phyloP scores from a whole-genome alignment of 1,284 basidiomycete genomes.

The Austroboletus olivaceoglutinosus region DNA sequence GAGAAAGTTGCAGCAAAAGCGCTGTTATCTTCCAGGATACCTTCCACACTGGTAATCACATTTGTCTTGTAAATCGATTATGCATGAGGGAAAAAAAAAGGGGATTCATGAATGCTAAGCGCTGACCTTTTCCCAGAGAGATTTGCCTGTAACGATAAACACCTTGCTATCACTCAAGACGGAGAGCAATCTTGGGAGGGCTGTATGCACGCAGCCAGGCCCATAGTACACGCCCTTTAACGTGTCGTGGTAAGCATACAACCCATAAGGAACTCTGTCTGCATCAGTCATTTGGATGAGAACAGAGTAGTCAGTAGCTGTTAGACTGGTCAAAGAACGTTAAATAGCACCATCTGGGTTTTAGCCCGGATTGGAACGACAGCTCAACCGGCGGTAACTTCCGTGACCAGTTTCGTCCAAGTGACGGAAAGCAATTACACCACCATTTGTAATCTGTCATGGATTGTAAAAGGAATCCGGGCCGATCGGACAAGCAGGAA shows the following conservation, averaged over 20 bases:
- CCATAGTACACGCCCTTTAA: slow-evolving; percentile 68
- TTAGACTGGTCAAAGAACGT: neutral
- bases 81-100: neutral
- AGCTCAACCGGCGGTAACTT: no score
- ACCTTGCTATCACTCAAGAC: slow-evolving; percentile 57
- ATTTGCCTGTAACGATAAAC: slow-evolving; percentile 69
- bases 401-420: no score
- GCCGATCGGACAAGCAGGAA: no score
- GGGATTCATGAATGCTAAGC: slow-evolving; percentile 9
- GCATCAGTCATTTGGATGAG: slow-evolving; percentile 11
- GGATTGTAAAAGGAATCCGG: no score
- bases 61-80: slow-evolving; percentile 49
- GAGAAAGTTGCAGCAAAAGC: slow-evolving; percentile 68
- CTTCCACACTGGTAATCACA: slow-evolving; percentile 59
- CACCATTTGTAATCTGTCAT: no score
- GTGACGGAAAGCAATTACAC: no score
- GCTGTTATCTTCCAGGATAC: slow-evolving; percentile 50
- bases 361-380: no score
- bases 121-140: slow-evolving; percentile 62
- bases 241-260: slow-evolving; percentile 61
- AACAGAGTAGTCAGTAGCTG: slow-evolving; percentile 2
- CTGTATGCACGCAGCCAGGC: slow-evolving; percentile 57
- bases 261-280: slow-evolving; percentile 40
- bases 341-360: no score
- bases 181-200: slow-evolving; percentile 61